A percentile compares a stretch with the other conserved stretches of the same genome.
Evolutionary conservation across 371 early-diverging fungal genomes (phyloP).

Genomic region (Fennellomyces sp.): DNA sequence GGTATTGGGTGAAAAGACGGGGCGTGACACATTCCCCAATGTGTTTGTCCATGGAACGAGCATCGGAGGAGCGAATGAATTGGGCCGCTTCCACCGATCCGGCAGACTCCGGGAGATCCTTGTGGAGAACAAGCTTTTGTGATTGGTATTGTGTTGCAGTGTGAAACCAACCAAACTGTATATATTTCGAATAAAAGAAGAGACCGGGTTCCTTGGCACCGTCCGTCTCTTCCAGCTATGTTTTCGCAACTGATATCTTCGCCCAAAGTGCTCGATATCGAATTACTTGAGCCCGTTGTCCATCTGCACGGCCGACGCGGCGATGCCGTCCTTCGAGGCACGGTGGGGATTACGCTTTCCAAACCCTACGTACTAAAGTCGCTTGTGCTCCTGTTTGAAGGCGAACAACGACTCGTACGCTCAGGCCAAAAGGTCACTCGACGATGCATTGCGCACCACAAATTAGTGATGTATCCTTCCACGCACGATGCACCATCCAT

Average conservation of each 20-base stretch:
- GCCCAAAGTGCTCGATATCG: not conserved
- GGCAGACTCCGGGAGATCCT: not conserved
- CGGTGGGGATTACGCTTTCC: not conserved
- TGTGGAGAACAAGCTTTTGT: not conserved
- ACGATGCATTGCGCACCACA: conserved; percentile 1
- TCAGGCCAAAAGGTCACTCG: not conserved
- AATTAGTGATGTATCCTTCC: conserved; percentile 1
- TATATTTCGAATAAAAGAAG: no score
- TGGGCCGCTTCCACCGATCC: conserved; percentile 11
- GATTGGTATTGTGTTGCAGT: not conserved
- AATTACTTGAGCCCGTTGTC: conserved; percentile 6
- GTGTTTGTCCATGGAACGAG: conserved; percentile 41
- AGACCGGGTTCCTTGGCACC: no score
- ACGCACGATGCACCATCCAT: not conserved
- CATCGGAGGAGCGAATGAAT: conserved; percentile 49
- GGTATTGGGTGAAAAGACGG: conserved; percentile 33
- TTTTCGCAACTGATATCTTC: not conserved
- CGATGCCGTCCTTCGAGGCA: conserved; percentile 3
- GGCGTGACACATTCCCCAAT: conserved; percentile 48
- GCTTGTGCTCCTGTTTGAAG: conserved; percentile 7
- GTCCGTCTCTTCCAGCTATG: not conserved
- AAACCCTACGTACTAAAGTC: not conserved
- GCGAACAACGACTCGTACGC: not conserved
- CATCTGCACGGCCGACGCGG: not conserved
- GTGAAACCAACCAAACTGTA: no score